phyloP scores from a whole-genome alignment of 2,329 filamentous ascomycete genomes.

The Colletotrichum zoysiae region DNA sequence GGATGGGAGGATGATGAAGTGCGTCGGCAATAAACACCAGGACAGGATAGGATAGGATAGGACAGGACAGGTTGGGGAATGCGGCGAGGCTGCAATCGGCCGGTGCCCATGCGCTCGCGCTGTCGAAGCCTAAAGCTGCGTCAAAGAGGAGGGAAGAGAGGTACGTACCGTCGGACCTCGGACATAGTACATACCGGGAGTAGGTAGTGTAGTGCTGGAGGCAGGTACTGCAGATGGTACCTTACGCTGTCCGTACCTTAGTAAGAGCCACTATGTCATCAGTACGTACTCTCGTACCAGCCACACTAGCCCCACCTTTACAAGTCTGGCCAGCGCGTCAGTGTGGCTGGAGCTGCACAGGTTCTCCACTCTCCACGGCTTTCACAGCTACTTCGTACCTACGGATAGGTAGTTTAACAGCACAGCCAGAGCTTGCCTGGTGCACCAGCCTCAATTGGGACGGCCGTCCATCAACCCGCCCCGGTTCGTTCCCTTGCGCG shows the following conservation, averaged over 20 bases:
- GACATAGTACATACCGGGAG: neutral
- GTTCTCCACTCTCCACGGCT: neutral
- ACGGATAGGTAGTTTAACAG: too few species aligned
- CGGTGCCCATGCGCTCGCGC: constrained; percentile 7
- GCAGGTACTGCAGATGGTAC: too few species aligned
- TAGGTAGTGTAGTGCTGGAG: too few species aligned
- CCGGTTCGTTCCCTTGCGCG: constrained; percentile 26
- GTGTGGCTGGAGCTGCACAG: constrained; percentile 9
- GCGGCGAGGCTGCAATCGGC: constrained; percentile 33
- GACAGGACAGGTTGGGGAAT: constrained; percentile 26
- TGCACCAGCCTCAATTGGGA: neutral
- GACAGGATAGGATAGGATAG: too few species aligned
- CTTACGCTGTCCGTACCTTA: too few species aligned
- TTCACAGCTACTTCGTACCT: too few species aligned
- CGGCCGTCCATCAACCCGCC: neutral
- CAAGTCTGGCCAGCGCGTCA: neutral
- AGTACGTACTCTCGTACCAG: neutral
- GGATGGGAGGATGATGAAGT: constrained; percentile 11
- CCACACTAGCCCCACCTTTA: constrained; percentile 1
- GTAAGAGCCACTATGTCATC: constrained; percentile 27
- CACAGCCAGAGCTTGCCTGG: too few species aligned
- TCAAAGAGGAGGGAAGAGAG: neutral
- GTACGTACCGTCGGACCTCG: constrained; percentile 2
- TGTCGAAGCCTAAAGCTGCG: neutral
- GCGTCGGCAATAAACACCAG: constrained; percentile 6